Evolutionary conservation across 1,284 basidiomycete genomes (phyloP).

Genomic region (Clitocybe nebularis): DNA sequence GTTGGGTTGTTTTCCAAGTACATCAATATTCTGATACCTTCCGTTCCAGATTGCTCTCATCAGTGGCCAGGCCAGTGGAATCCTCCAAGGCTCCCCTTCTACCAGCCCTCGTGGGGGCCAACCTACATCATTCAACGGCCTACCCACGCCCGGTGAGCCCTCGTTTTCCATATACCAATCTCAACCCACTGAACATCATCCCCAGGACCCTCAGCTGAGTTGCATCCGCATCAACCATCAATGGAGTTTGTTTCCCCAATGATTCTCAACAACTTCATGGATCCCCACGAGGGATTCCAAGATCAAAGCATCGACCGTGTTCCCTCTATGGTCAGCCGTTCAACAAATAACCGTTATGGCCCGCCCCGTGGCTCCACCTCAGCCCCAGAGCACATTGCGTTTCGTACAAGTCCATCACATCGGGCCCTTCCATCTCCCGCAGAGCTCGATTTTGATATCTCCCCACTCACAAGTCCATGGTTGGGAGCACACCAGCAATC

Average conservation of each 20-base stretch:
- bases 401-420: conserved; percentile 33
- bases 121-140: conserved; percentile 42
- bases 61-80: conserved; percentile 44
- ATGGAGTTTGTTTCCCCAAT: conserved; percentile 63
- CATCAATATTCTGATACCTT: conserved; percentile 1
- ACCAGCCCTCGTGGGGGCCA: conserved; percentile 34
- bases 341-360: conserved; percentile 24
- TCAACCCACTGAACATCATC: conserved; percentile 3
- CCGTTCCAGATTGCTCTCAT: conserved; percentile 66
- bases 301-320: conserved; percentile 8
- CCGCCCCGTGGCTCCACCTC: conserved; percentile 45
- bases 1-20: background rate
- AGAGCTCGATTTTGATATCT: conserved; percentile 67
- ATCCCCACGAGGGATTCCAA: conserved; percentile 6
- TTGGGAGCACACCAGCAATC: conserved; percentile 45
- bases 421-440: conserved; percentile 34
- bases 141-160: conserved; percentile 67
- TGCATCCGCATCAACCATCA: conserved; percentile 54
- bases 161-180: conserved; percentile 2
- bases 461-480: conserved; percentile 75
- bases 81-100: conserved; percentile 29
- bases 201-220: conserved; percentile 60
- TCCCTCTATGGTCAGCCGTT: conserved; percentile 22
- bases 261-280: conserved; percentile 30
- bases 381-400: conserved; percentile 63